Conservation (phyloP, 495 filamentous ascomycete genomes). For the Durotheca rogersii region DNA sequence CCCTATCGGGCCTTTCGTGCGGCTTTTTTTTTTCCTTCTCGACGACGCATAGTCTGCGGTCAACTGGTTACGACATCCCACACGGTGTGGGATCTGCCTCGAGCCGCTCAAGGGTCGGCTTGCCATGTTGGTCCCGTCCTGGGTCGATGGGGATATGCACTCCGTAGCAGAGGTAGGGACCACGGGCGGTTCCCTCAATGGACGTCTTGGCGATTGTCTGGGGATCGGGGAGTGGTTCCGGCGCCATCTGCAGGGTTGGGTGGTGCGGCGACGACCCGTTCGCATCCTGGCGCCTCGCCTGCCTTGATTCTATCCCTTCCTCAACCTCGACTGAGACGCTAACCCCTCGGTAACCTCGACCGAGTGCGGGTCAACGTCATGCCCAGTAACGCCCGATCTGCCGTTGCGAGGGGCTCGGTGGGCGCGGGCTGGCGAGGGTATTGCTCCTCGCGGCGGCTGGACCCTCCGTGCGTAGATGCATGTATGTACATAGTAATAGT, state of each 20-base stretch:
- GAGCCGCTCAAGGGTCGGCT: conserved; percentile 88
- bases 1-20: conserved; percentile 89
- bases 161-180: conserved; percentile 95
- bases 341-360: conserved; percentile 85
- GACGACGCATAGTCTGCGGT: conserved; percentile 90
- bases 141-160: conserved; percentile 92
- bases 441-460: no score
- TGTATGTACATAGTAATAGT: no score
- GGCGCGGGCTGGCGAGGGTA: no score
- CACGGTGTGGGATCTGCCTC: conserved; percentile 98
- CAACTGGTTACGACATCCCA: conserved; percentile 96
- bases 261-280: conserved; percentile 74
- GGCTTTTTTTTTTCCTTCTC: conserved; percentile 97
- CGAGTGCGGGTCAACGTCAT: conserved; percentile 71
- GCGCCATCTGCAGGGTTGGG: conserved; percentile 64
- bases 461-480: no score
- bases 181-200: conserved; percentile 88
- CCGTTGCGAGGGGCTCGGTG: conserved; percentile 9
- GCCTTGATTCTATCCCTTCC: conserved; percentile 92
- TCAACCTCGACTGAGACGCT: conserved; percentile 85
- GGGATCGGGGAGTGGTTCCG: conserved; percentile 81
- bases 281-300: conserved; percentile 84
- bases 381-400: conserved; percentile 40
- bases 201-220: conserved; percentile 97
- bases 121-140: conserved; percentile 86